Percentiles rank a stretch among this genome's conserved stretches.
Evolutionary conservation across 176 grass and related monocot genomes (phyloP).

Genomic region (Hordeum marinum): DNA sequence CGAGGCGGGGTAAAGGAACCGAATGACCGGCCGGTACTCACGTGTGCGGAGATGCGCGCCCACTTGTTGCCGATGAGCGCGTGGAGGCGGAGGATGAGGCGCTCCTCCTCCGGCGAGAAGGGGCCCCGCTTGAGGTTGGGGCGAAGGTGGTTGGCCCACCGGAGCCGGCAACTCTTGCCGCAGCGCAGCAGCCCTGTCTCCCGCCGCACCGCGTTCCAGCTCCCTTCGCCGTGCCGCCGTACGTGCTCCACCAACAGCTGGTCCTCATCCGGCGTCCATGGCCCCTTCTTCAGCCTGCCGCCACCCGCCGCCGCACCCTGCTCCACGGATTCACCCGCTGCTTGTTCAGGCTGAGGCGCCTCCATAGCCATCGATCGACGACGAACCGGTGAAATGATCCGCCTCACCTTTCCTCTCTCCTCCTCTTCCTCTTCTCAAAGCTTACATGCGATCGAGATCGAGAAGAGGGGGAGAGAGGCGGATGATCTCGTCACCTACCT

Average conservation of each 20-base stretch:
- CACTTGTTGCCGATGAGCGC: not conserved
- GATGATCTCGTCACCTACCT: not conserved
- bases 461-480: not conserved
- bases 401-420: not conserved
- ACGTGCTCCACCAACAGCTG: slow-evolving; percentile 30
- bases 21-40: not conserved
- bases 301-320: not conserved
- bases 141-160: slow-evolving; percentile 83
- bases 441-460: not conserved
- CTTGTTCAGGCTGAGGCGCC: not conserved
- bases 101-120: slow-evolving; percentile 64
- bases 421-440: not conserved
- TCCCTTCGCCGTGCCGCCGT: slow-evolving; percentile 44
- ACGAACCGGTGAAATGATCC: not conserved
- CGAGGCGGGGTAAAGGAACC: not conserved
- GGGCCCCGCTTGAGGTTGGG: slow-evolving; percentile 78
- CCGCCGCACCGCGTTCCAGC: slow-evolving; percentile 59
- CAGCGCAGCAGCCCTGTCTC: slow-evolving; percentile 45
- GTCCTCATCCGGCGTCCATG: slow-evolving; percentile 93
- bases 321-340: not conserved
- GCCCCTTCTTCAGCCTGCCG: slow-evolving; percentile 69
- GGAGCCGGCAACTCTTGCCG: slow-evolving; percentile 86
- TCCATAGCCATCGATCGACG: not conserved
- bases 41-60: slow-evolving; percentile 34
- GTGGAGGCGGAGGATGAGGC: slow-evolving; percentile 31